These are phyloP conservation scores for Sporisorium scitamineum DNA, from an alignment of 1,284 basidiomycete genomes.

Conservation along the genomic window DNA sequence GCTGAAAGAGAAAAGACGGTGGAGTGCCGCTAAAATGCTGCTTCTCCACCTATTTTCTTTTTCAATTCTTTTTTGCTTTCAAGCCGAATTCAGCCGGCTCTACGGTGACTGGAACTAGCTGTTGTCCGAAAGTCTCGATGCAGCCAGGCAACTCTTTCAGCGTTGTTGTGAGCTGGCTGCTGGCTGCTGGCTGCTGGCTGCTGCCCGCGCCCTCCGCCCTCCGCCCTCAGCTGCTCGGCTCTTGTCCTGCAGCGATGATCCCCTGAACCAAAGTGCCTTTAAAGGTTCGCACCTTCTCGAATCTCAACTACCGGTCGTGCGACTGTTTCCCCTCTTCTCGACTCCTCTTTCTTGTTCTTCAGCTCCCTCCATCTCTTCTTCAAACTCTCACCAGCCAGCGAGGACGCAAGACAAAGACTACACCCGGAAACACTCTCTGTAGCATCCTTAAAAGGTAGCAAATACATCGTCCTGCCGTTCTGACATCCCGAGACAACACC, in stretches of 20 bases:
- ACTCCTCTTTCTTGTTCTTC: not conserved
- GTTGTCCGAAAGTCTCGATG: constrained; percentile 19
- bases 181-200: not conserved
- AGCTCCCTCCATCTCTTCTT: not conserved
- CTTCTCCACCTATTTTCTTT: constrained; percentile 17
- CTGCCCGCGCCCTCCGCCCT: constrained; percentile 4
- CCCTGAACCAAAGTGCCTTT: not conserved
- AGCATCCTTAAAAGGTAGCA: not conserved
- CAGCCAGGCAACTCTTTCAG: not conserved
- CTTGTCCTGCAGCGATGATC: not conserved
- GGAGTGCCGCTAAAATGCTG: constrained; percentile 13
- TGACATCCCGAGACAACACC: not conserved
- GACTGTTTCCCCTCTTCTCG: not conserved
- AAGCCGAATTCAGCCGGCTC: constrained; percentile 42
- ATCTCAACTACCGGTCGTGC: constrained; percentile 1
- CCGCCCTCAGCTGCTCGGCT: constrained; percentile 6
- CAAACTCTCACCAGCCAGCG: too few relatives aligned
- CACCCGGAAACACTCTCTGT: not conserved
- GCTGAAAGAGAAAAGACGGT: constrained; percentile 3
- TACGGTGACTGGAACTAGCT: constrained; percentile 29
- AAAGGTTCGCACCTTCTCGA: not conserved
- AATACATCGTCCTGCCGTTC: not conserved
- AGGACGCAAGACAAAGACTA: not conserved
- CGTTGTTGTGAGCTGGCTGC: not conserved
- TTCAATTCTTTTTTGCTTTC: not conserved